Conservation (phyloP, 2,329 filamentous ascomycete genomes). For the Apiospora malaysiana region DNA sequence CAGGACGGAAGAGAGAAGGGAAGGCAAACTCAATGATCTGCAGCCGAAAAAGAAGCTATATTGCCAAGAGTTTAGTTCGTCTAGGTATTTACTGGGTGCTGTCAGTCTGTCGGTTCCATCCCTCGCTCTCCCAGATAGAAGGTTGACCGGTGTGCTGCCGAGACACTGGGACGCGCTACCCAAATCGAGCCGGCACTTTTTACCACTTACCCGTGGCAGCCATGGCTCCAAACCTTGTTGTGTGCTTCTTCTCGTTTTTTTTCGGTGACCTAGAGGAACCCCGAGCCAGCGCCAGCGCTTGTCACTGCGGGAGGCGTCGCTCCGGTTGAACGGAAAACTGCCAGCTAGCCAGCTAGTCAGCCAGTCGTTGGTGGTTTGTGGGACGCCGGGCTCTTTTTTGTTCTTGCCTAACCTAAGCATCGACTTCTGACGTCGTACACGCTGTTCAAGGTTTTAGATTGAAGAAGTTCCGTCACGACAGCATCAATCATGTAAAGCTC, state of each 20-base stretch:
- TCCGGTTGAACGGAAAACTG: constrained; percentile 5
- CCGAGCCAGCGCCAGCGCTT: not conserved
- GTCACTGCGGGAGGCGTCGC: not conserved
- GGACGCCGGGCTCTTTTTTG: not conserved
- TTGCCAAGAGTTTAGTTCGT: constrained; percentile 2
- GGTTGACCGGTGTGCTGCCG: constrained; percentile 1
- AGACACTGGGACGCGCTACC: not conserved
- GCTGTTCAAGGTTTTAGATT: not conserved
- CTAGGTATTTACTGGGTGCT: too few relatives aligned
- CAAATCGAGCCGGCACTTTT: not conserved
- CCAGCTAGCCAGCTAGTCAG: too few relatives aligned
- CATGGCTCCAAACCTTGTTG: not conserved
- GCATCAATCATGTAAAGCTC: too few relatives aligned
- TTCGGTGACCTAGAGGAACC: too few relatives aligned
- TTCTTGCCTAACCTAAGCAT: too few relatives aligned
- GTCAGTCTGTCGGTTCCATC: too few relatives aligned
- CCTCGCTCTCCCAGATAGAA: not conserved
- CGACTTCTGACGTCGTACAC: not conserved
- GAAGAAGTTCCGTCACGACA: too few relatives aligned
- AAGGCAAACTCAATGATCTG: not conserved
- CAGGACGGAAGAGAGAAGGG: not conserved
- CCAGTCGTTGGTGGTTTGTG: not conserved
- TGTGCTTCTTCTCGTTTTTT: not conserved
- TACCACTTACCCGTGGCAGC: not conserved
- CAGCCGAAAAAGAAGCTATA: constrained; percentile 14